Base-by-base conservation (phyloP, 2,329 filamentous ascomycete genomes). In the Berkeleyomyces basicola region DNA sequence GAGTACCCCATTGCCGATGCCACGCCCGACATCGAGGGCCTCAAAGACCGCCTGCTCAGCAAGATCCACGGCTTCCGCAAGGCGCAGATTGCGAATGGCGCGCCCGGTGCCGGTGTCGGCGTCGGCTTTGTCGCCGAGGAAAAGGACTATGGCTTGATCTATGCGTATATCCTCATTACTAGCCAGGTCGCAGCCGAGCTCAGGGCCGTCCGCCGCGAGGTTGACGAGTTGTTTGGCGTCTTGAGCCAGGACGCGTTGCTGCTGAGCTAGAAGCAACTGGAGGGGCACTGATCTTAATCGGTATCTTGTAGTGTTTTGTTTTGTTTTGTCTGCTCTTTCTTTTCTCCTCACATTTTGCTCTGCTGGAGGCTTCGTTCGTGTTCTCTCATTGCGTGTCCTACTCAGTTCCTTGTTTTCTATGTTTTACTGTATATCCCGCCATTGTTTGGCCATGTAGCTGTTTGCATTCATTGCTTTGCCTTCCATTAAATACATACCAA, bases 1-100 rank as follows among this genome's bases (percentile, higher is more conserved):
- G 91, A 96, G 73, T 97, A 96, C 69, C 91, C 93, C 0, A 78
- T 99, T 64, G 92, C 87, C 43, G 90, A 96, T 70, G 88, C 88
- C 10, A 78, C 97, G 49, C 93, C 93, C 0, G 90, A 85, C 65
- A 87, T 95, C 40, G 83, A 87, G 59, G 83, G 87, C 70, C 84
- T 86, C 47, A 82, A 93, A 66, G 91, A 99, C 70, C 79, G 88
- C 64, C 76, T 97, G 55, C 78, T 99, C 31, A 87, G 89, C 23
- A 92, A 89, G 73, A 87, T 96, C 46, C 93, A 95, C 68, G 83
- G 87, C 69, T 97, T 93, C 73, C 79, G 92, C 63, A 86, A 88
- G 70, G 83, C 86, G 62, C 82, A 84, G 62, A 78, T 76, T 63
- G 74, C 53, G 63, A 66, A 10, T 62, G 40, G 33, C 67, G 68